These are phyloP conservation scores for Ceriops decandra DNA, from an alignment of 345 rosid species.

Conservation along the genomic window DNA sequence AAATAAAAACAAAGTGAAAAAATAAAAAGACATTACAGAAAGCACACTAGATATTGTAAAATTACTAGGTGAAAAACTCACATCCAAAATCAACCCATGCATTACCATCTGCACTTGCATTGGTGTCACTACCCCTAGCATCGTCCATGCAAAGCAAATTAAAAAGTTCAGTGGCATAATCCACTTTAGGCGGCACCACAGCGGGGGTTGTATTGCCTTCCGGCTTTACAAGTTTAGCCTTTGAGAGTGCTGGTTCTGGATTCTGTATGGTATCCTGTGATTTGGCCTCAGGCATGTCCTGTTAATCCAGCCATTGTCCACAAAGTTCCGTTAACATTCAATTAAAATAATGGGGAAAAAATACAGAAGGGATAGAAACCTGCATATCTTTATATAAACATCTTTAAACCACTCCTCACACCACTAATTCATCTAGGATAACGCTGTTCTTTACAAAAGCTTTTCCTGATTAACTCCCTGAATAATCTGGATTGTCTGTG, in stretches of 20 bases:
- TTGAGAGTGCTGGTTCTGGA: constrained; percentile 25
- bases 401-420: too few relatives aligned
- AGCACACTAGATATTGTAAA: too few relatives aligned
- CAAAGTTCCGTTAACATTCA: too few relatives aligned
- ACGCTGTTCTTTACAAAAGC: too few relatives aligned
- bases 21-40: background rate
- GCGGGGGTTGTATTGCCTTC: constrained; percentile 26
- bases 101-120: constrained; percentile 10
- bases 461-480: background rate
- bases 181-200: constrained; percentile 41
- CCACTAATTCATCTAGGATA: too few relatives aligned
- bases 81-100: constrained; percentile 24
- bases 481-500: background rate
- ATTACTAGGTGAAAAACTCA: constrained; percentile 15
- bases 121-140: constrained; percentile 28
- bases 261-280: constrained; percentile 27
- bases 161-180: constrained; percentile 67
- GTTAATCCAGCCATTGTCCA: constrained; percentile 9
- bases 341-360: too few relatives aligned
- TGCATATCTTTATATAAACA: too few relatives aligned
- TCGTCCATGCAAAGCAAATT: constrained; percentile 52
- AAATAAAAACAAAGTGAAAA: background rate
- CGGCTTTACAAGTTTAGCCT: background rate
- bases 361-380: too few relatives aligned
- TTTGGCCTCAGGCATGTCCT: constrained; percentile 33